phyloP scores from a whole-genome alignment of 2,329 filamentous ascomycete genomes.

The Colletotrichum spaethianum region DNA sequence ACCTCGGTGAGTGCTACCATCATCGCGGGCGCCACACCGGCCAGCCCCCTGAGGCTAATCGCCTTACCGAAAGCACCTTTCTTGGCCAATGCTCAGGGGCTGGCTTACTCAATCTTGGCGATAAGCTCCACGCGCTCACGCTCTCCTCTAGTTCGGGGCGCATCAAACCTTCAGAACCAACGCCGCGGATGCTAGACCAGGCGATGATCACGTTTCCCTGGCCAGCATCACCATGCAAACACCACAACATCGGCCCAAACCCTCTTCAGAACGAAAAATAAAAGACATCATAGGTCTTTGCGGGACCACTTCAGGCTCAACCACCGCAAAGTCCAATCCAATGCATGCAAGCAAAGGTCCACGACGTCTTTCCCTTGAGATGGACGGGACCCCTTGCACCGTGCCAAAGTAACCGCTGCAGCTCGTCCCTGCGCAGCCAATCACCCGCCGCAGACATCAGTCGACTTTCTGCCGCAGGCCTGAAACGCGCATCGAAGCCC shows the following conservation, averaged over 20 bases:
- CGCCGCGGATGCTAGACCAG: conserved; percentile 8
- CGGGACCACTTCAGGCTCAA: background rate
- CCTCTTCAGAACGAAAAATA: conserved; percentile 9
- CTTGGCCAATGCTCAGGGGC: conserved; percentile 10
- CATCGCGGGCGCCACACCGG: conserved; percentile 3
- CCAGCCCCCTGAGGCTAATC: background rate
- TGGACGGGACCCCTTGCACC: conserved; percentile 23
- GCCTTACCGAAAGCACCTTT: background rate
- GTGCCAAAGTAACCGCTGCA: conserved; percentile 38
- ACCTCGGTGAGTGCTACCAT: background rate
- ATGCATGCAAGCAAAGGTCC: background rate
- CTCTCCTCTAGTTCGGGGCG: background rate
- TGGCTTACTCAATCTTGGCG: conserved; percentile 19
- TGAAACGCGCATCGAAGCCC: conserved; percentile 39
- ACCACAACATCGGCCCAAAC: background rate
- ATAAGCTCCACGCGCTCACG: background rate
- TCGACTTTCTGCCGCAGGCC: conserved; percentile 46
- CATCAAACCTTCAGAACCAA: background rate
- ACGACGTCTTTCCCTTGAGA: background rate
- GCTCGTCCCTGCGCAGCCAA: conserved; percentile 30
- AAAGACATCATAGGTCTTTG: background rate
- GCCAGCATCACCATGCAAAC: background rate
- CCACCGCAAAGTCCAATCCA: background rate
- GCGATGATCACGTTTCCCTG: conserved; percentile 6
- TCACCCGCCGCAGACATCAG: conserved; percentile 36